Percentiles rank a stretch among this genome's conserved stretches.
Conservation (phyloP, 352 stramenopile genomes). For the Phytophthora parvispora region DNA sequence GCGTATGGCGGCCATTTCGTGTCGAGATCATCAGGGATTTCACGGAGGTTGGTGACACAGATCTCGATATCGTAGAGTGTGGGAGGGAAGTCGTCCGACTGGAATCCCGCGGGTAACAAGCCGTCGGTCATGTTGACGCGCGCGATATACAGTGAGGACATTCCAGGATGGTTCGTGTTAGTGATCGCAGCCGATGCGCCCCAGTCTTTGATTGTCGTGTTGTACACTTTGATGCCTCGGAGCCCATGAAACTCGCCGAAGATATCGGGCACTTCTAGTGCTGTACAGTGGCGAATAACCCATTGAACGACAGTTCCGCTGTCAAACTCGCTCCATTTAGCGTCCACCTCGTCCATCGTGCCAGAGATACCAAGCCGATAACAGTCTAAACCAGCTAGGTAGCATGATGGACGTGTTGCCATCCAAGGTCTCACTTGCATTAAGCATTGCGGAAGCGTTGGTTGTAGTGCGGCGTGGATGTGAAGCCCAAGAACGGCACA, state of each 20-base stretch:
- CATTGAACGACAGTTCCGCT: constrained; percentile 26
- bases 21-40: background rate
- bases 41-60: background rate
- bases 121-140: constrained; percentile 41
- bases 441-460: constrained; percentile 21
- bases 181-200: constrained; percentile 23
- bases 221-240: constrained; percentile 45
- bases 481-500: constrained; percentile 30
- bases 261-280: constrained; percentile 23
- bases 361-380: constrained; percentile 15
- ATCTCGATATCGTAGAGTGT: background rate
- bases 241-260: constrained; percentile 31
- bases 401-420: constrained; percentile 33
- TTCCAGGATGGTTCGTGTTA: constrained; percentile 13
- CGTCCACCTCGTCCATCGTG: constrained; percentile 8
- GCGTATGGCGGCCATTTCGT: background rate
- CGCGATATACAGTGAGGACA: constrained; percentile 39
- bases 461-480: constrained; percentile 16
- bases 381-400: constrained; percentile 45
- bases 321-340: constrained; percentile 29
- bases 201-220: constrained; percentile 41
- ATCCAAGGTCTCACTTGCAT: constrained; percentile 46
- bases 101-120: constrained; percentile 35
- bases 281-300: constrained; percentile 38
- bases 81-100: constrained; percentile 8